phyloP scores from a whole-genome alignment of 2,329 filamentous ascomycete genomes.

The Leptographium flavum region DNA sequence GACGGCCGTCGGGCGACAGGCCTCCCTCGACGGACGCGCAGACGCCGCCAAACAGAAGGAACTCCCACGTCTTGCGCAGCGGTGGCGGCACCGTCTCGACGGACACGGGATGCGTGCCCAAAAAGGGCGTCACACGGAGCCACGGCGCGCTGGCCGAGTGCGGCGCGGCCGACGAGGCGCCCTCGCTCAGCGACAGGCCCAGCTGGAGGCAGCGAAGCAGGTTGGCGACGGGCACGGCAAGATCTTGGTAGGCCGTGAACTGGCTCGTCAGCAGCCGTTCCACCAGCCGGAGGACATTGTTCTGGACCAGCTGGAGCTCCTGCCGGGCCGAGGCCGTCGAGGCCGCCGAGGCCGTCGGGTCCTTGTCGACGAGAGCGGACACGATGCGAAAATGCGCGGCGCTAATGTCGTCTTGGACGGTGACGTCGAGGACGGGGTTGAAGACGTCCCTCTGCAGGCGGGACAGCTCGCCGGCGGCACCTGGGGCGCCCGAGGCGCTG shows the following conservation, averaged over 20 bases:
- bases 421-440: constrained; percentile 54
- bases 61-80: constrained; percentile 26
- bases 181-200: constrained; percentile 52
- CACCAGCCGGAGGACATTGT: constrained; percentile 53
- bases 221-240: constrained; percentile 62
- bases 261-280: constrained; percentile 54
- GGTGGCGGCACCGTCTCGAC: constrained; percentile 11
- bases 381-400: constrained; percentile 21
- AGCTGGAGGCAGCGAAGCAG: constrained; percentile 68
- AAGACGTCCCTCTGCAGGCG: constrained; percentile 79
- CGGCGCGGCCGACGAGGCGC: constrained; percentile 13
- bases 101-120: constrained; percentile 30
- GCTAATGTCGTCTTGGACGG: constrained; percentile 34
- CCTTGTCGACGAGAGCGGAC: constrained; percentile 8
- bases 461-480: constrained; percentile 26
- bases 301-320: constrained; percentile 35
- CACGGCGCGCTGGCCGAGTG: constrained; percentile 19
- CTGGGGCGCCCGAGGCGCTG: not conserved
- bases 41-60: constrained; percentile 32
- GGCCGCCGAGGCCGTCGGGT: constrained; percentile 10
- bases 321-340: constrained; percentile 16
- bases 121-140: constrained; percentile 36
- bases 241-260: constrained; percentile 73
- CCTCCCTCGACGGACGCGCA: constrained; percentile 33
- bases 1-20: constrained; percentile 28